phyloP scores from a whole-genome alignment of 164 flowering plant genomes.

The Liriodendron chinense region DNA sequence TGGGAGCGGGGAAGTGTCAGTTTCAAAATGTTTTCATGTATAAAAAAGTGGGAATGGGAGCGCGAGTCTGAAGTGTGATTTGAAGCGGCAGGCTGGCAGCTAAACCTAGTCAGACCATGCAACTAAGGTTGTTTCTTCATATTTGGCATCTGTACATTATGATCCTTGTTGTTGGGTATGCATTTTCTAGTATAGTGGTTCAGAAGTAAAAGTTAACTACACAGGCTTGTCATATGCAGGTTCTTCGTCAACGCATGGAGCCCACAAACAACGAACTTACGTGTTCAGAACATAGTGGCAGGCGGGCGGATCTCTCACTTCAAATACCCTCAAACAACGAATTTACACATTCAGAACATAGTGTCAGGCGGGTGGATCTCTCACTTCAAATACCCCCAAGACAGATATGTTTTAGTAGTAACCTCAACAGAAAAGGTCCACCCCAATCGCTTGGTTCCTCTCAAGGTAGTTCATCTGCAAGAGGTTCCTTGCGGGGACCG shows the following conservation, averaged over 20 bases:
- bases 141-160: background rate
- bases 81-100: background rate
- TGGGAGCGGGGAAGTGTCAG: no score
- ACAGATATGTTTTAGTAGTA: constrained; percentile 33
- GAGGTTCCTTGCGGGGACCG: constrained; percentile 50
- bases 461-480: constrained; percentile 42
- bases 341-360: constrained; percentile 19
- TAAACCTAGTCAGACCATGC: background rate
- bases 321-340: constrained; percentile 54
- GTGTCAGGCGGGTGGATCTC: constrained; percentile 36
- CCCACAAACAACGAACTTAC: constrained; percentile 18
- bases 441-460: constrained; percentile 44
- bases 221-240: constrained; percentile 29
- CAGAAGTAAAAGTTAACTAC: background rate
- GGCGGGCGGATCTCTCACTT: constrained; percentile 48
- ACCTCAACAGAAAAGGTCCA: constrained; percentile 41
- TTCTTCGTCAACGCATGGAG: constrained; percentile 22
- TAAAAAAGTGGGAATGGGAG: no score
- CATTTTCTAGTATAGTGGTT: background rate
- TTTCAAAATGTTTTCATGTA: no score
- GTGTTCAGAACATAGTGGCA: constrained; percentile 23
- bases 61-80: background rate
- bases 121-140: background rate
- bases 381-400: constrained; percentile 70
- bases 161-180: background rate